Percentiles rank a stretch among this genome's conserved stretches.
These are phyloP conservation scores for Hawksworthiomyces lignivorus DNA, from an alignment of 2,329 filamentous ascomycete species.

Conservation along the genomic window DNA sequence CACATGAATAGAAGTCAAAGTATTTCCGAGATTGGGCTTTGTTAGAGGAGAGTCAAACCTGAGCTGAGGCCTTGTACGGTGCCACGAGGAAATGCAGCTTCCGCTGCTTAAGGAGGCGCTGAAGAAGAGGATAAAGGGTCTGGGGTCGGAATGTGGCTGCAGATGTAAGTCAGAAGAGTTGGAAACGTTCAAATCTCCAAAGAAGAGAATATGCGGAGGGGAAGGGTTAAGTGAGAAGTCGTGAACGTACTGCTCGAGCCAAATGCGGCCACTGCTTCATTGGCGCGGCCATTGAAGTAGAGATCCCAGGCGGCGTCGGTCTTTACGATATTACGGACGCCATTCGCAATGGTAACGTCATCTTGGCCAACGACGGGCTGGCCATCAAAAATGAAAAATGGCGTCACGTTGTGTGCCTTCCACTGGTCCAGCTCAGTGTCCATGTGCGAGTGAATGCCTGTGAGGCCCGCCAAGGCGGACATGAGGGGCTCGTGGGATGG, in stretches of 20 bases:
- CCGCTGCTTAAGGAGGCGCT: slow-evolving; percentile 62
- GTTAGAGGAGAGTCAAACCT: slow-evolving; percentile 51
- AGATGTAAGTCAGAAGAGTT: slow-evolving; percentile 13
- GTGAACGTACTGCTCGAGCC: slow-evolving; percentile 54
- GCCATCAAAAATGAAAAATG: slow-evolving; percentile 88
- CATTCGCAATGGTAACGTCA: slow-evolving; percentile 57
- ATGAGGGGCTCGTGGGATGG: slow-evolving; percentile 79
- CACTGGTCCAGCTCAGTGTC: slow-evolving; percentile 68
- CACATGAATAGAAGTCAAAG: background rate
- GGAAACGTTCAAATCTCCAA: too few species aligned
- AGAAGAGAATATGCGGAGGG: slow-evolving; percentile 8
- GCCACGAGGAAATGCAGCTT: slow-evolving; percentile 71
- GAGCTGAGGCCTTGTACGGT: slow-evolving; percentile 79
- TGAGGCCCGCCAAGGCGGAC: slow-evolving; percentile 80
- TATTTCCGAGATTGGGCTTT: too few species aligned
- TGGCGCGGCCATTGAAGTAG: slow-evolving; percentile 74
- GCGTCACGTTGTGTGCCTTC: slow-evolving; percentile 61
- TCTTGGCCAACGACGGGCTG: slow-evolving; percentile 72
- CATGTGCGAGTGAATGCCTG: slow-evolving; percentile 69
- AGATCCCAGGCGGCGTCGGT: slow-evolving; percentile 78
- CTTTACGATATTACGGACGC: slow-evolving; percentile 57
- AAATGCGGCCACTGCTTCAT: slow-evolving; percentile 78
- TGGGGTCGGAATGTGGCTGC: slow-evolving; percentile 63
- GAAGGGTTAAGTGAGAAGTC: too few species aligned
- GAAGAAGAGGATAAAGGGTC: slow-evolving; percentile 68